Percentiles rank a stretch among this genome's conserved stretches.
Evolutionary conservation across 371 early-diverging fungal species (phyloP).

Genomic region (Mucor circinelloides): DNA sequence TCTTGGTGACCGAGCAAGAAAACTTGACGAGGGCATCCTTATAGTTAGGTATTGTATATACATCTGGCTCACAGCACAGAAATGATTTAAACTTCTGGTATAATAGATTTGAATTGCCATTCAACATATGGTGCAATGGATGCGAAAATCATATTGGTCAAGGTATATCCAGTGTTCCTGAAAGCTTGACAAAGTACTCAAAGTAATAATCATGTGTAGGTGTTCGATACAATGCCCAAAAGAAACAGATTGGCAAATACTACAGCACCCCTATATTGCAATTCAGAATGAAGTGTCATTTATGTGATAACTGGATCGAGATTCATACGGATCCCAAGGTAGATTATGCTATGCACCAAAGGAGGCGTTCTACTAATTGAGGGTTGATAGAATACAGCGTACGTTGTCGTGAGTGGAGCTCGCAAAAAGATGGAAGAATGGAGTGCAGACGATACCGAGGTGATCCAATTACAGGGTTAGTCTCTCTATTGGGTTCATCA

Average conservation of each 20-base stretch:
- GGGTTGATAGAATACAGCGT: constrained; percentile 68
- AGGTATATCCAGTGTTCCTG: constrained; percentile 49
- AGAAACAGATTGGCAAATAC: constrained; percentile 90
- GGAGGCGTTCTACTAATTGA: not conserved
- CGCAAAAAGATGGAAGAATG: constrained; percentile 76
- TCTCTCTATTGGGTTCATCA: not conserved
- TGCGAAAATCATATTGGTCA: constrained; percentile 86
- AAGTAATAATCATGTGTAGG: constrained; percentile 41
- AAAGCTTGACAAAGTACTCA: too few relatives aligned
- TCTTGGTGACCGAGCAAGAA: constrained; percentile 84
- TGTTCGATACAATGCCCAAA: constrained; percentile 93
- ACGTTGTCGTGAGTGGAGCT: constrained; percentile 80
- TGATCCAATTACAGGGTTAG: constrained; percentile 56
- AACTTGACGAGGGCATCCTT: constrained; percentile 89
- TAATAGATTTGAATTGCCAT: constrained; percentile 86
- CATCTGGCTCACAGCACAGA: not conserved
- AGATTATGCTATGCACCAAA: not conserved
- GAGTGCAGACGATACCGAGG: constrained; percentile 73
- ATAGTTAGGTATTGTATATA: constrained; percentile 66
- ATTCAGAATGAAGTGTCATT: constrained; percentile 93
- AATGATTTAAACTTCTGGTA: not conserved
- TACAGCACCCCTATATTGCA: constrained; percentile 85
- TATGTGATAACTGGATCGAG: constrained; percentile 87
- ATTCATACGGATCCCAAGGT: constrained; percentile 95
- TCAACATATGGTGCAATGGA: constrained; percentile 87